phyloP scores from a whole-genome alignment of 371 early-diverging fungal species.

The Apophysomyces ossiformis region DNA sequence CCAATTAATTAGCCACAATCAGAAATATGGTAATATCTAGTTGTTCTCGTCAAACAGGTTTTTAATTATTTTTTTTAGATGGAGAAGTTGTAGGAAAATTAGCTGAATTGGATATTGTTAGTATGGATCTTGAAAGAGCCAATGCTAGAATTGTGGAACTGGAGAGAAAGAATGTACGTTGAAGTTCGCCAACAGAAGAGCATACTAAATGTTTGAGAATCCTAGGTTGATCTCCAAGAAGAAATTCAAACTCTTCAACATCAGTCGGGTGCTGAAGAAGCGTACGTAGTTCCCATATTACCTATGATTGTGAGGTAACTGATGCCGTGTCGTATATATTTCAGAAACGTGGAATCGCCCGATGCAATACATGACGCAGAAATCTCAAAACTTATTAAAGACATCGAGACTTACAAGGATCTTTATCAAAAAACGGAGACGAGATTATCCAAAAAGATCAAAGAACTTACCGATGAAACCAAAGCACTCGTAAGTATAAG shows the following conservation, averaged over 20 bases:
- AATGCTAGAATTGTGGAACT: slow-evolving; percentile 73
- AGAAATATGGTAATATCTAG: slow-evolving; percentile 62
- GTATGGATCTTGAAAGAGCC: slow-evolving; percentile 83
- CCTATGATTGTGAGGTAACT: not conserved
- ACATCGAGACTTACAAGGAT: slow-evolving; percentile 56
- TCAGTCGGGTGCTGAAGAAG: slow-evolving; percentile 19
- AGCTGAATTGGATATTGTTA: slow-evolving; percentile 87
- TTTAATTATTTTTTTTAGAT: slow-evolving; percentile 44
- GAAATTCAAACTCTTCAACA: slow-evolving; percentile 46
- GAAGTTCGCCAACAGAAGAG: too few species aligned
- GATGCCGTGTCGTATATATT: not conserved
- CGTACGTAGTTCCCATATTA: slow-evolving; percentile 15
- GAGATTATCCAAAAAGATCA: slow-evolving; percentile 47
- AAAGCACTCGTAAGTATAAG: slow-evolving; percentile 36
- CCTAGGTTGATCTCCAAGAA: slow-evolving; percentile 48
- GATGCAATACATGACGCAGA: slow-evolving; percentile 40
- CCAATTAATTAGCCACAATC: slow-evolving; percentile 69
- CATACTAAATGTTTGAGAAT: not conserved
- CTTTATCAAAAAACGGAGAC: slow-evolving; percentile 52
- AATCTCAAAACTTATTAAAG: slow-evolving; percentile 55
- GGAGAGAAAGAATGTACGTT: slow-evolving; percentile 68
- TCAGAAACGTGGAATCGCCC: slow-evolving; percentile 9
- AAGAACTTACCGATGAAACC: slow-evolving; percentile 54
- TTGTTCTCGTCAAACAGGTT: not conserved
- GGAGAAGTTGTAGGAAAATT: slow-evolving; percentile 83